Evolutionary conservation across 1,139 yeast species (phyloP), one percentile per base, ranked within the genome.

Genomic region (Taphrina wiesneri): DNA sequence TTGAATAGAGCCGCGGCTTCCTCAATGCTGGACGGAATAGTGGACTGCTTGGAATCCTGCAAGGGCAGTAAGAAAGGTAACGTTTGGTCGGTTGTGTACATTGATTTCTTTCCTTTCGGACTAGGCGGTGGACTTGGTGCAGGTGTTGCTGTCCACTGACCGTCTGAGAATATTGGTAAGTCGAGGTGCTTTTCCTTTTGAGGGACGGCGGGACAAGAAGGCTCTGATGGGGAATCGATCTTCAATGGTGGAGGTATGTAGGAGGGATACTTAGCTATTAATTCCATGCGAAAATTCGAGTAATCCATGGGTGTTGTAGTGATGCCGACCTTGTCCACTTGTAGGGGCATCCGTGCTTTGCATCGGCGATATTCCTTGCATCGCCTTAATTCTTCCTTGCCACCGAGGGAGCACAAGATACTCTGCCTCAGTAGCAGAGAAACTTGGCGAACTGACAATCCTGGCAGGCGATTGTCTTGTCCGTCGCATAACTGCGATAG

Each of bases 1-100:
- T 82, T 80, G 69, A 90, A 82, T 6, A 93, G 82, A 41, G 80
- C 81, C 11, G 86, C 79, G 0, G 97, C 97, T 73, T 93, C 97
- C 65, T 82, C 79, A 30, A 92, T 85, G 67, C 96, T 91, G 64
- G 78, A 81, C 0, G 98, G 98, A 0, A 86, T 83, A 13, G 75
- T 74, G 0, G 75, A 74, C n/a, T 71, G 72, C 41, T 71, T 72
- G 11, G 73, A 72, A 43, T 74, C 78, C 23, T 74, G 76, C 0
- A 80, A 77, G 0, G 97, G 97, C 72, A 86, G 88, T 3, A 90
- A 80, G 70, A 90, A 85, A 0, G 98, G 97, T 78, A 84, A 87
- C 13, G 86, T 82, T 71, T 87, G 89, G 73, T 89, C 88, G 0
- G 93, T 84, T 75, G 89, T 92, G 71, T 86, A 89, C 23, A 73